Conservation (phyloP, 768 basidiomycete species). For the Lactarius trivialis region DNA sequence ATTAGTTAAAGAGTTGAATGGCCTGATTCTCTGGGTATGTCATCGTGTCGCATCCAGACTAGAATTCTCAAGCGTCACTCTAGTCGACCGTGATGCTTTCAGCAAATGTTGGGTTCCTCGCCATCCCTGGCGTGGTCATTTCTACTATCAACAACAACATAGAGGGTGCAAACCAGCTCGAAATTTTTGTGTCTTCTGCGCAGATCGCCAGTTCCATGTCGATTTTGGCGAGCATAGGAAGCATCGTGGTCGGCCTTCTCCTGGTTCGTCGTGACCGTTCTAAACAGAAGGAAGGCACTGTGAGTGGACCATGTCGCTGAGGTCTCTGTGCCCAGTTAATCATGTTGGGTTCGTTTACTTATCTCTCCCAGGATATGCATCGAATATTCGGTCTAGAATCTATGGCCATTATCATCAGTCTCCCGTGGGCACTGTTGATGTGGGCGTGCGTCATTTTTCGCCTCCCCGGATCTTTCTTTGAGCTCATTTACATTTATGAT, state of each 20-base stretch:
- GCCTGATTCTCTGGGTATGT: background rate
- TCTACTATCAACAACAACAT: background rate
- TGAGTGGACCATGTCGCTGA: background rate
- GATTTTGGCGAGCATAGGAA: constrained; percentile 40
- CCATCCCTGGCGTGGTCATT: constrained; percentile 27
- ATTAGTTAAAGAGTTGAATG: background rate
- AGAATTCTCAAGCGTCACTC: background rate
- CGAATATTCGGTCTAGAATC: background rate
- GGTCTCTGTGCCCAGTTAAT: background rate
- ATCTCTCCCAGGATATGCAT: constrained; percentile 14
- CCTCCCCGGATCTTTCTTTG: background rate
- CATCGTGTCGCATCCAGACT: background rate
- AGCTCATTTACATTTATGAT: background rate
- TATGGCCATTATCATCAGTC: background rate
- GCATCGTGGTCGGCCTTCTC: constrained; percentile 41
- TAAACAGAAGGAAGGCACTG: constrained; percentile 31
- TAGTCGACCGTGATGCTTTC: constrained; percentile 28
- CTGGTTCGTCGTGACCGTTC: constrained; percentile 39
- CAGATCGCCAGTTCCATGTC: constrained; percentile 44
- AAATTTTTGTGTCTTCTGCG: background rate
- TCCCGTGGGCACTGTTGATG: constrained; percentile 31
- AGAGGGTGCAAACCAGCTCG: background rate
- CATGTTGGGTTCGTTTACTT: constrained; percentile 20
- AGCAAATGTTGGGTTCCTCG: constrained; percentile 27
- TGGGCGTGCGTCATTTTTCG: constrained; percentile 42